Evolutionary conservation across 1,139 yeast species (phyloP).

Genomic region (Nematodospora anomalae): DNA sequence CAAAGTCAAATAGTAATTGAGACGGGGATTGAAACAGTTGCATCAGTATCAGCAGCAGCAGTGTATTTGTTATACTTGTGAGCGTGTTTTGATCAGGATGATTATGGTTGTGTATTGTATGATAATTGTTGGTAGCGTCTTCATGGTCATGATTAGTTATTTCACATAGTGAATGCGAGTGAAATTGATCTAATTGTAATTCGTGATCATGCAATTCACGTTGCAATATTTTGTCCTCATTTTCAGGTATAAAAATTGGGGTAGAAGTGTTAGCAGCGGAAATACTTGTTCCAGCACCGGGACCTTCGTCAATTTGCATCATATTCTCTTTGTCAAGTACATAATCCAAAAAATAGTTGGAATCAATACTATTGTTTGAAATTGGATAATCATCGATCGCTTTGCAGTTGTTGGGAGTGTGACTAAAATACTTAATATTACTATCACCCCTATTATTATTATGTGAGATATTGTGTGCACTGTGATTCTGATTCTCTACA

Average conservation of each 20-base stretch:
- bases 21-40: constrained; percentile 10
- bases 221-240: not conserved
- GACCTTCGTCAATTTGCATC: not conserved
- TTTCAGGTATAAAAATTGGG: not conserved
- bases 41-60: constrained; percentile 9
- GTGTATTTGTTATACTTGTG: constrained; percentile 5
- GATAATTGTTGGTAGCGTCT: not conserved
- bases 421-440: not conserved
- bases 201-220: constrained; percentile 5
- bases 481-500: constrained; percentile 10
- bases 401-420: not conserved
- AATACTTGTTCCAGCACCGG: not conserved
- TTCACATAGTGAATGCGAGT: constrained; percentile 6
- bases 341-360: constrained; percentile 7
- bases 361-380: constrained; percentile 1
- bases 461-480: not conserved
- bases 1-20: constrained; percentile 7
- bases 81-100: constrained; percentile 4
- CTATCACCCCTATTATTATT: not conserved
- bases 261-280: not conserved
- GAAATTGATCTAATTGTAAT: constrained; percentile 6
- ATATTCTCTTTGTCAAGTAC: constrained; percentile 9
- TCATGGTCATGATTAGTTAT: constrained; percentile 2
- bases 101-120: constrained; percentile 4
- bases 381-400: constrained; percentile 3